Percentiles rank a stretch among this genome's conserved stretches.
These are phyloP conservation scores for Stachybotrys elegans DNA, from an alignment of 2,329 filamentous ascomycete genomes.

Conservation along the genomic window DNA sequence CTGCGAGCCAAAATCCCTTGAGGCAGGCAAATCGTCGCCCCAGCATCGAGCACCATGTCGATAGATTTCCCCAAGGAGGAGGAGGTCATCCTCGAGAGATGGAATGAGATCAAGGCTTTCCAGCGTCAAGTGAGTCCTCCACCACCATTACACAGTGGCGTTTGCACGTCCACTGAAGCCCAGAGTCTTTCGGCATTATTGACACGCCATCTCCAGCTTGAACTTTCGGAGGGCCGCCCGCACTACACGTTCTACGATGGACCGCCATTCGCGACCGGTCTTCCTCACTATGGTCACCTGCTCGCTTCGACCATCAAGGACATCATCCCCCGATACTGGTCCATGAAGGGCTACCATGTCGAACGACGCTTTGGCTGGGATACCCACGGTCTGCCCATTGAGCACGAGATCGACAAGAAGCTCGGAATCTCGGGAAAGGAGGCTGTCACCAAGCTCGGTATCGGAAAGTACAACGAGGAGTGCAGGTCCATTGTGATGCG, in stretches of 20 bases:
- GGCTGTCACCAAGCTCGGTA: constrained; percentile 79
- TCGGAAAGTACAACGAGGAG: constrained; percentile 86
- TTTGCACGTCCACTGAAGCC: no score
- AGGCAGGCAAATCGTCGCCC: not conserved
- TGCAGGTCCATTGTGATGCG: constrained; percentile 92
- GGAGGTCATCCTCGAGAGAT: constrained; percentile 75
- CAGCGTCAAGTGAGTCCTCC: constrained; percentile 60
- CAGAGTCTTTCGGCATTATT: no score
- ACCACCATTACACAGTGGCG: no score
- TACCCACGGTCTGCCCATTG: constrained; percentile 87
- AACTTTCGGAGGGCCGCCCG: constrained; percentile 75
- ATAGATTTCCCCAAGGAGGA: constrained; percentile 93
- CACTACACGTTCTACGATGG: constrained; percentile 96
- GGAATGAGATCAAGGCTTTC: constrained; percentile 91
- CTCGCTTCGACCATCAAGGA: constrained; percentile 95
- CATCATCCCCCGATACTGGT: constrained; percentile 94
- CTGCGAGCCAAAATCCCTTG: no score
- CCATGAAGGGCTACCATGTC: constrained; percentile 92
- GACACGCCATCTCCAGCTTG: constrained; percentile 40
- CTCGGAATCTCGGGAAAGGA: constrained; percentile 82
- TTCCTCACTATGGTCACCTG: constrained; percentile 66
- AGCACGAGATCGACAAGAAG: constrained; percentile 97
- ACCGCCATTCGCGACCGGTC: constrained; percentile 70
- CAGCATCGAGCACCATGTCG: constrained; percentile 56
- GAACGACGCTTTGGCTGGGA: constrained; percentile 95